phyloP scores from a whole-genome alignment of 345 rosid genomes.

The Populus deltoides region DNA sequence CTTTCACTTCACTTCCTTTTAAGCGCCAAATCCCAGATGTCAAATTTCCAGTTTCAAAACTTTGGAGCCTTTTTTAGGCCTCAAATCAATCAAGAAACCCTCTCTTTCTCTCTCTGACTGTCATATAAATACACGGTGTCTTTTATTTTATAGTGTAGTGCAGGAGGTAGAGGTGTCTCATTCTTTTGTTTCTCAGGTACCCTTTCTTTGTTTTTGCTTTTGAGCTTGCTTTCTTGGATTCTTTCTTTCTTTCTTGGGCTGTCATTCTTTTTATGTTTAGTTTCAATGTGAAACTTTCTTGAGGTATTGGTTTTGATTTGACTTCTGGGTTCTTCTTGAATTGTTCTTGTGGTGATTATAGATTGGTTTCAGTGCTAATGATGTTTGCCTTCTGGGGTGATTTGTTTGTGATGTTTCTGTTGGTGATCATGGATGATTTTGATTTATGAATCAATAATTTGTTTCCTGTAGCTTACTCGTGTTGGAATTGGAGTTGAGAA shows the following conservation, averaged over 20 bases:
- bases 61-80: conserved; percentile 1
- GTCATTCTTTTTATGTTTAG: neutral
- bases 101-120: neutral
- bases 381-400: neutral
- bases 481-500: neutral
- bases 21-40: neutral
- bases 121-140: neutral
- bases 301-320: neutral
- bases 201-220: conserved; percentile 3
- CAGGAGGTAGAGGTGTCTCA: conserved; percentile 8
- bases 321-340: neutral
- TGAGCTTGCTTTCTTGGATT: neutral
- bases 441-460: neutral
- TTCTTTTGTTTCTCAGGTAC: conserved; percentile 12
- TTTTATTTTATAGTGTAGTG: neutral
- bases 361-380: conserved; percentile 1
- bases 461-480: neutral
- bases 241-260: neutral
- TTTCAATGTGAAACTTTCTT: neutral
- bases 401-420: neutral
- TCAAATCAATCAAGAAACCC: neutral
- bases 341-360: neutral
- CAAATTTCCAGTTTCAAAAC: conserved; percentile 7
- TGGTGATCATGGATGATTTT: conserved; percentile 5
- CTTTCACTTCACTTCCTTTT: neutral